Conservation (phyloP, 2,329 filamentous ascomycete species). For the Karstenula rhodostoma region DNA sequence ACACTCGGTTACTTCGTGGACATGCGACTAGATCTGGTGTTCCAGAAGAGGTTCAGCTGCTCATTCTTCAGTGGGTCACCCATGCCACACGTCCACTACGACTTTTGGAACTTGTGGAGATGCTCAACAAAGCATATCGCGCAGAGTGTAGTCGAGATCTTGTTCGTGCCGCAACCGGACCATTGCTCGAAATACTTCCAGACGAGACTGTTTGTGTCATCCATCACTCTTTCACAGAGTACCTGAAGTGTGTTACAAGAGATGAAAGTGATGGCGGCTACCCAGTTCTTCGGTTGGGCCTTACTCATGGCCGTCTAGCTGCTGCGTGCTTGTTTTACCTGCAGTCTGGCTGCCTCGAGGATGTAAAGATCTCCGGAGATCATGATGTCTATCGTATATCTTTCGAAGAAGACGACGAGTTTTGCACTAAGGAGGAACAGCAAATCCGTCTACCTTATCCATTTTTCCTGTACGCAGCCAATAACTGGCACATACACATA, state of each 20-base stretch:
- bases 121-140: constrained; percentile 25
- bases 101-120: constrained; percentile 53
- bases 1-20: constrained; percentile 49
- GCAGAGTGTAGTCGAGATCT: constrained; percentile 33
- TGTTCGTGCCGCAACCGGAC: constrained; percentile 50
- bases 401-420: background rate
- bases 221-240: constrained; percentile 61
- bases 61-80: constrained; percentile 54
- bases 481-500: constrained; percentile 25
- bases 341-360: constrained; percentile 19
- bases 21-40: constrained; percentile 46
- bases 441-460: constrained; percentile 11
- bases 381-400: background rate
- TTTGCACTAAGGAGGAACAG: constrained; percentile 1
- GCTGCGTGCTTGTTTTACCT: constrained; percentile 24
- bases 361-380: background rate
- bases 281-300: constrained; percentile 15
- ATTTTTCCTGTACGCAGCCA: constrained; percentile 19
- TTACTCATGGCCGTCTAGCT: constrained; percentile 23
- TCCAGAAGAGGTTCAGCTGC: constrained; percentile 41
- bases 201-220: constrained; percentile 57
- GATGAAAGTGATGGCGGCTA: constrained; percentile 19
- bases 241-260: constrained; percentile 35
- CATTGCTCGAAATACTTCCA: constrained; percentile 55
- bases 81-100: constrained; percentile 54